Conservation (phyloP, 208 protist genomes). For the Vickermania ingenoplastis region DNA sequence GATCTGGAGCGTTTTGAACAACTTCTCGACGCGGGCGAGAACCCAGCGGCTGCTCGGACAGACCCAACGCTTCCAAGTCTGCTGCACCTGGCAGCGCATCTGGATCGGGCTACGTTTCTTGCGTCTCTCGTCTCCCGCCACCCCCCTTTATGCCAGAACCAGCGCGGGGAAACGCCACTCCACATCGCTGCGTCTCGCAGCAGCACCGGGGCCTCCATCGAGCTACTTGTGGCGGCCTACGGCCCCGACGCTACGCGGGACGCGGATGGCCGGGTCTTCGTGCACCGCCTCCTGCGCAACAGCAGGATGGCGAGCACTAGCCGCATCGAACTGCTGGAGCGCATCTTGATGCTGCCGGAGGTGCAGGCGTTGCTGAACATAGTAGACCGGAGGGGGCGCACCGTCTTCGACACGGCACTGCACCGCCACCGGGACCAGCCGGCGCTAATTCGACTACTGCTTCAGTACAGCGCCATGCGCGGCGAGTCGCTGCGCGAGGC, state of each 20-base stretch:
- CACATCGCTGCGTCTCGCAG: slow-evolving; percentile 21
- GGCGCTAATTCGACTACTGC: slow-evolving; percentile 20
- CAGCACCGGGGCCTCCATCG: slow-evolving; percentile 12
- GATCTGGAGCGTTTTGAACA: slow-evolving; percentile 12
- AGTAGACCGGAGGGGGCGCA: slow-evolving; percentile 15
- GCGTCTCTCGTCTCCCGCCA: slow-evolving; percentile 14
- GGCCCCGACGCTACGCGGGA: slow-evolving; percentile 15
- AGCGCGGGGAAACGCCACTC: slow-evolving; percentile 34
- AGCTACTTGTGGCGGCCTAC: slow-evolving; percentile 45
- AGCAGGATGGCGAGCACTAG: slow-evolving; percentile 6
- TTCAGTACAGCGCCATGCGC: slow-evolving; percentile 19
- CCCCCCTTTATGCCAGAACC: slow-evolving; percentile 20
- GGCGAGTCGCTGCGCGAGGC: slow-evolving; percentile 12
- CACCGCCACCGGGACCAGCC: slow-evolving; percentile 8
- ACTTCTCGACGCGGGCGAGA: slow-evolving; percentile 4
- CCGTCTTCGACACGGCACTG: slow-evolving; percentile 33
- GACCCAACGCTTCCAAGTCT: background rate
- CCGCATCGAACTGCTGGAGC: slow-evolving; percentile 25
- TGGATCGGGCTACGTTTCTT: slow-evolving; percentile 27
- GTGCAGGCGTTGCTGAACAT: slow-evolving; percentile 18
- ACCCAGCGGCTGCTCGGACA: slow-evolving; percentile 1
- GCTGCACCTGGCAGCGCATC: slow-evolving; percentile 36
- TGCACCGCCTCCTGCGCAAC: slow-evolving; percentile 50
- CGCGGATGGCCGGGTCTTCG: slow-evolving; percentile 30
- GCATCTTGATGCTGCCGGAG: slow-evolving; percentile 15